Percentiles rank a stretch among this genome's conserved stretches.
These are phyloP conservation scores for Zangia roseola DNA, from an alignment of 768 basidiomycete genomes.

Conservation along the genomic window DNA sequence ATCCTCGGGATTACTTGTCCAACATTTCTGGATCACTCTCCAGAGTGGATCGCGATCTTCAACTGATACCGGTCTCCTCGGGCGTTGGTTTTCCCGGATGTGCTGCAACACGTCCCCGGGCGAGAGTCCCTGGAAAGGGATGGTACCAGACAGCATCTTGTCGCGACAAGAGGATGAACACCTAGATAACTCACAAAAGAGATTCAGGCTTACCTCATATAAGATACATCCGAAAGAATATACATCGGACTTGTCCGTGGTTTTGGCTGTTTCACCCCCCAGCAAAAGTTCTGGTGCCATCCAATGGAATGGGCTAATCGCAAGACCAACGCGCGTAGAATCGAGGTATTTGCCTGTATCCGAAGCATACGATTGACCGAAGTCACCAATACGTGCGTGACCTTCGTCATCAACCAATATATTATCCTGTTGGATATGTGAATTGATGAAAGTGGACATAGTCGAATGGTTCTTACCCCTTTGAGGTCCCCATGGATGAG, in stretches of 20 bases:
- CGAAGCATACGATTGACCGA: conserved; percentile 26
- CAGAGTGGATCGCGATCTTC: conserved; percentile 13
- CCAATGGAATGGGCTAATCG: conserved; percentile 16
- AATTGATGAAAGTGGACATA: not conserved
- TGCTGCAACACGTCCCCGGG: not conserved
- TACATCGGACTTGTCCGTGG: conserved; percentile 19
- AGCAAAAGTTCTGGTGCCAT: conserved; percentile 28
- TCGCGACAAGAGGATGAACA: not conserved
- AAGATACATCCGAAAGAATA: conserved; percentile 30
- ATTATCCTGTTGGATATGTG: conserved; percentile 21
- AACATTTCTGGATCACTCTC: conserved; percentile 7
- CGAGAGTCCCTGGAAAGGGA: conserved; percentile 8
- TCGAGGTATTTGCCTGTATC: conserved; percentile 26
- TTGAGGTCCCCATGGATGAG: conserved; percentile 44
- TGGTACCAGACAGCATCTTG: conserved; percentile 19
- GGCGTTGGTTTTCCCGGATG: not conserved
- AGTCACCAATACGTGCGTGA: conserved; percentile 24
- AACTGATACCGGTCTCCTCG: conserved; percentile 7
- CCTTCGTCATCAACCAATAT: conserved; percentile 15
- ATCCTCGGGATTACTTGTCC: conserved; percentile 1
- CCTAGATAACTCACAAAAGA: not conserved
- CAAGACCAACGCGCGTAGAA: conserved; percentile 19
- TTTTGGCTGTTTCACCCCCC: conserved; percentile 2
- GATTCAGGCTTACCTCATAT: conserved; percentile 25
- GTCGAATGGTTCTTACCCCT: conserved; percentile 23